Evolutionary conservation across 75 land plant species (phyloP).

Genomic region (Cupressus sempervirens): DNA sequence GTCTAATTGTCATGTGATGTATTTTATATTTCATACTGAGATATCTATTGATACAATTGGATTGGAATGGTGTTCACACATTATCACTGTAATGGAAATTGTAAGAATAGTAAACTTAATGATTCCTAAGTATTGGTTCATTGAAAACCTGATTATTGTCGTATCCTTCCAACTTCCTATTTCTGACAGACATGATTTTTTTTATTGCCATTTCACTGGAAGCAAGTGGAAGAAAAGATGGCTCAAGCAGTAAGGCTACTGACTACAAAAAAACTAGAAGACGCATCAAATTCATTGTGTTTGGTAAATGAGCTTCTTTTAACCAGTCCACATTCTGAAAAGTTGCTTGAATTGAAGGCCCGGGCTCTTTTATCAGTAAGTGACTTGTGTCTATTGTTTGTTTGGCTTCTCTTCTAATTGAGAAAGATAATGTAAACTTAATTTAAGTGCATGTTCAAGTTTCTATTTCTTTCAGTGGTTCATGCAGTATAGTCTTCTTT

Average conservation of each 20-base stretch:
- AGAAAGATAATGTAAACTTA: not conserved
- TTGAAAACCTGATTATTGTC: not conserved
- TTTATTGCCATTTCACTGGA: conserved; percentile 18
- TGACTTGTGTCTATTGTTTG: not conserved
- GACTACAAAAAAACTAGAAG: conserved; percentile 24
- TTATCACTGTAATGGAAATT: not conserved
- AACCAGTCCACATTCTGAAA: conserved; percentile 64
- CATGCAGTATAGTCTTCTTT: not conserved
- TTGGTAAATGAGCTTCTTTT: conserved; percentile 56
- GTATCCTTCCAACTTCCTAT: not conserved
- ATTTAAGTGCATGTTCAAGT: not conserved
- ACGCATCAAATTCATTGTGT: conserved; percentile 44
- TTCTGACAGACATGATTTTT: not conserved
- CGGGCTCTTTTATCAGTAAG: conserved; percentile 64
- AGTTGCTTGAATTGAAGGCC: conserved; percentile 68
- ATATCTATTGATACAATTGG: not conserved
- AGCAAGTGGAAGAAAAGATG: conserved; percentile 57
- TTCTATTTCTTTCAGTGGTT: not conserved
- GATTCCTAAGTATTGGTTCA: not conserved
- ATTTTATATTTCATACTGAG: not conserved
- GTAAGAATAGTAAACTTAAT: not conserved
- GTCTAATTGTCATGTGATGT: not conserved
- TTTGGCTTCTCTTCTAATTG: not conserved
- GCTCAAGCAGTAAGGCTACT: conserved; percentile 37
- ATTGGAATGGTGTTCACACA: not conserved